These are phyloP conservation scores for Chytriomyces sp. DNA, from an alignment of 192 early-diverging fungal genomes.

Conservation along the genomic window DNA sequence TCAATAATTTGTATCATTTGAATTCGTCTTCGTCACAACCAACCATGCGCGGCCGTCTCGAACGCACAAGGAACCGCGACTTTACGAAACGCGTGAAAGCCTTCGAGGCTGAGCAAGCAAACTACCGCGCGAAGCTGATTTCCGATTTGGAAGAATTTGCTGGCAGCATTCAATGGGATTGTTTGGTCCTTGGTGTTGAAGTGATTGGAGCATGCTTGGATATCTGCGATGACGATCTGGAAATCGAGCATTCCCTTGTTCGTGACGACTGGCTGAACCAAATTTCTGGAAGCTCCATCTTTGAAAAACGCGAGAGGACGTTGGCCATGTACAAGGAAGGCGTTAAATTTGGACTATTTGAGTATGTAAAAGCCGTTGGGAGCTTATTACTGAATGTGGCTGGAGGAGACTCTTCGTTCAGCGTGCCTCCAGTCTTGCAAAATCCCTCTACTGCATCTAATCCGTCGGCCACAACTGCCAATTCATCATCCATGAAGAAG, in stretches of 20 bases:
- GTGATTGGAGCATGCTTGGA: constrained; percentile 23
- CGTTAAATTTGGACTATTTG: constrained; percentile 12
- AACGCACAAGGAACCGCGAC: constrained; percentile 3
- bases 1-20: neutral
- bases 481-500: neutral
- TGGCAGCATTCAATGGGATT: constrained; percentile 25
- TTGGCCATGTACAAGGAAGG: neutral
- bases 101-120: constrained; percentile 1
- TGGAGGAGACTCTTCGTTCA: neutral
- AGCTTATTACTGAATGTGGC: neutral
- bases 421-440: neutral
- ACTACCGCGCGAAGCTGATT: constrained; percentile 1
- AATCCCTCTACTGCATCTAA: neutral
- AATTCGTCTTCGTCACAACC: neutral
- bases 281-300: neutral
- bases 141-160: constrained; percentile 17
- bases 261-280: neutral
- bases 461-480: neutral
- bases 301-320: neutral
- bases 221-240: constrained; percentile 17
- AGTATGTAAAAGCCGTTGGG: constrained; percentile 22
- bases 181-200: constrained; percentile 24
- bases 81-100: neutral
- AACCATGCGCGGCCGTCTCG: constrained; percentile 1
- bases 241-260: neutral